phyloP scores from a whole-genome alignment of 495 filamentous ascomycete species.

The Aspergillus taichungensis region DNA sequence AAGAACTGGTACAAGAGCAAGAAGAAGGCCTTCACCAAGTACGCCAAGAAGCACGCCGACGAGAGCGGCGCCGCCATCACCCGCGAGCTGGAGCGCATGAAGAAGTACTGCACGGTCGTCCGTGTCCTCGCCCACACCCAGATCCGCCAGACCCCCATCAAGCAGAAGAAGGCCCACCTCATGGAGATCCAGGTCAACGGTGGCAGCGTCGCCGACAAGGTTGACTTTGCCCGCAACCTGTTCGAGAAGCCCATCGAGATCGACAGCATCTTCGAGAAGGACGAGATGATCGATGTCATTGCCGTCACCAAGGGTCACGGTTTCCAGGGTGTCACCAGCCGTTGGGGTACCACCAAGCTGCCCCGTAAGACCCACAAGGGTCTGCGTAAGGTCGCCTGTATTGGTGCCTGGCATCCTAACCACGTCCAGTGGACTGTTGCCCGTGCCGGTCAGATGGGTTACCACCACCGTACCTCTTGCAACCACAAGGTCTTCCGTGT shows the following conservation, averaged over 20 bases:
- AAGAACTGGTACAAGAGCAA: conserved; percentile 99
- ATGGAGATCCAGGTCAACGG: conserved; percentile 99
- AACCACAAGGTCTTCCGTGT: conserved; percentile 99
- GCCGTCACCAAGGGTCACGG: conserved; percentile 99
- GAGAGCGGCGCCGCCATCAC: conserved; percentile 78
- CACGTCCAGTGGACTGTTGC: conserved; percentile 99
- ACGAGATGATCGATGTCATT: conserved; percentile 99
- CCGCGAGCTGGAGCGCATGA: conserved; percentile 98
- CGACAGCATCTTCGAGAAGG: conserved; percentile 94
- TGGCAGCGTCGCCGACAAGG: conserved; percentile 89
- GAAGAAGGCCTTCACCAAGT: conserved; percentile 99
- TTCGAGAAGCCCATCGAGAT: conserved; percentile 98
- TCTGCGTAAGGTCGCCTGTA: conserved; percentile 99
- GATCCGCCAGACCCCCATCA: conserved; percentile 97
- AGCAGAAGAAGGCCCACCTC: conserved; percentile 99
- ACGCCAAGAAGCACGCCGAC: conserved; percentile 99
- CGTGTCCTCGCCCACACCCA: conserved; percentile 99
- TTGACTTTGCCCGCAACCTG: conserved; percentile 83
- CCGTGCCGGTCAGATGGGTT: conserved; percentile 99
- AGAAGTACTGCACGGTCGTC: conserved; percentile 99
- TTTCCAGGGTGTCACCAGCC: conserved; percentile 90
- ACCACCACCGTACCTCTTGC: conserved; percentile 99
- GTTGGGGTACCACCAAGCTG: conserved; percentile 99
- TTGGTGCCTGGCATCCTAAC: conserved; percentile 99
- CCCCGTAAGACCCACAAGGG: conserved; percentile 99